Conservation (phyloP, 2,329 filamentous ascomycete species). For the Colletotrichum sp. region DNA sequence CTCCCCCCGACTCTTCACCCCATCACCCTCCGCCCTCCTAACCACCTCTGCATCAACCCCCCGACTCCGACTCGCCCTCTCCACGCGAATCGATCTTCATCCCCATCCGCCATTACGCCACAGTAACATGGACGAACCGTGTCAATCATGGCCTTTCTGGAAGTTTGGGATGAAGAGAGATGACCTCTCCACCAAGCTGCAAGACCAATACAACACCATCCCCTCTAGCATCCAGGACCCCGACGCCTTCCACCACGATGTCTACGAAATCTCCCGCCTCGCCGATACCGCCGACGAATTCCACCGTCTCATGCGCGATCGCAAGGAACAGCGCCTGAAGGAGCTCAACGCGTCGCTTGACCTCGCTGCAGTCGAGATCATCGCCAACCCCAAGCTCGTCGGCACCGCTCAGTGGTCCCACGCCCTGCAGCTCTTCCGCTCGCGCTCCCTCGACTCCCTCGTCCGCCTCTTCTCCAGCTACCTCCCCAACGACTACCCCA, state of each 20-base stretch:
- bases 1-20: background rate
- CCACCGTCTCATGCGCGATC: slow-evolving; percentile 56
- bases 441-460: slow-evolving; percentile 63
- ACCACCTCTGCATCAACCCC: background rate
- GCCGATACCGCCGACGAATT: slow-evolving; percentile 59
- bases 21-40: background rate
- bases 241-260: slow-evolving; percentile 66
- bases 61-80: background rate
- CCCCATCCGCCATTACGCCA: background rate
- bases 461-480: slow-evolving; percentile 66
- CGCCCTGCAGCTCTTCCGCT: slow-evolving; percentile 64
- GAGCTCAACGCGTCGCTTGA: slow-evolving; percentile 63
- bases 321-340: slow-evolving; percentile 57
- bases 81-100: background rate
- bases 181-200: slow-evolving; percentile 62
- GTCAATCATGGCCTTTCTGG: slow-evolving; percentile 62
- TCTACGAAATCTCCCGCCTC: slow-evolving; percentile 60
- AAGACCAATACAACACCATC: slow-evolving; percentile 66
- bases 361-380: slow-evolving; percentile 64
- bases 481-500: slow-evolving; percentile 54
- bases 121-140: slow-evolving; percentile 57
- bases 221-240: slow-evolving; percentile 62
- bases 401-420: slow-evolving; percentile 64
- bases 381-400: slow-evolving; percentile 63
- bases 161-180: slow-evolving; percentile 67